Conservation (phyloP, 495 filamentous ascomycete species). For the Aspergillus conjunctus region DNA sequence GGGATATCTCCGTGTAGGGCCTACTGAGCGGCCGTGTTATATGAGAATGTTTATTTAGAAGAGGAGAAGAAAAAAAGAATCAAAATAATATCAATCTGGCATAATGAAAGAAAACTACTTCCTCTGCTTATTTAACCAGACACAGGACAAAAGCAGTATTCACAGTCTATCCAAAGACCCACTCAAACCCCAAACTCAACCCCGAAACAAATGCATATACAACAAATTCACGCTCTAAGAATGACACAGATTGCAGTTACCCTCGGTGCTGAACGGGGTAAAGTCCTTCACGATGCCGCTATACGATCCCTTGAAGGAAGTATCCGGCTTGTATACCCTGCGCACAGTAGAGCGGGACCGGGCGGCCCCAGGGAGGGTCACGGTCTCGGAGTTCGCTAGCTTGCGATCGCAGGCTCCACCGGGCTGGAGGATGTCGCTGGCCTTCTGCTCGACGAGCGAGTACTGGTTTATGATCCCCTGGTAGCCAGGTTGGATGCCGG, state of each 20-base stretch:
- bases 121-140: too few relatives aligned
- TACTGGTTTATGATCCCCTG: constrained; percentile 13
- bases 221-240: too few relatives aligned
- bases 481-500: constrained; percentile 9
- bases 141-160: too few relatives aligned
- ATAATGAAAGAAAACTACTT: too few relatives aligned
- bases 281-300: constrained; percentile 16
- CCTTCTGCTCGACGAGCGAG: constrained; percentile 1
- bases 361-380: neutral
- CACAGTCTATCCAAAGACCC: too few relatives aligned
- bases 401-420: constrained; percentile 16
- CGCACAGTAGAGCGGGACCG: neutral
- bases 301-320: constrained; percentile 5
- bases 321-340: neutral
- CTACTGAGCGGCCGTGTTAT: too few relatives aligned
- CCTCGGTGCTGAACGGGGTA: constrained; percentile 8
- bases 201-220: too few relatives aligned
- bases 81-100: too few relatives aligned
- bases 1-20: too few relatives aligned
- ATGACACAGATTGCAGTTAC: neutral
- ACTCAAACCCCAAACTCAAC: too few relatives aligned
- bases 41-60: too few relatives aligned
- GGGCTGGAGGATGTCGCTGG: constrained; percentile 7
- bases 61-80: too few relatives aligned
- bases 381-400: constrained; percentile 14